Percentiles rank a stretch among this genome's conserved stretches.
These are phyloP conservation scores for Xylaria sp. DNA, from an alignment of 2,329 filamentous ascomycete genomes.

Conservation along the genomic window DNA sequence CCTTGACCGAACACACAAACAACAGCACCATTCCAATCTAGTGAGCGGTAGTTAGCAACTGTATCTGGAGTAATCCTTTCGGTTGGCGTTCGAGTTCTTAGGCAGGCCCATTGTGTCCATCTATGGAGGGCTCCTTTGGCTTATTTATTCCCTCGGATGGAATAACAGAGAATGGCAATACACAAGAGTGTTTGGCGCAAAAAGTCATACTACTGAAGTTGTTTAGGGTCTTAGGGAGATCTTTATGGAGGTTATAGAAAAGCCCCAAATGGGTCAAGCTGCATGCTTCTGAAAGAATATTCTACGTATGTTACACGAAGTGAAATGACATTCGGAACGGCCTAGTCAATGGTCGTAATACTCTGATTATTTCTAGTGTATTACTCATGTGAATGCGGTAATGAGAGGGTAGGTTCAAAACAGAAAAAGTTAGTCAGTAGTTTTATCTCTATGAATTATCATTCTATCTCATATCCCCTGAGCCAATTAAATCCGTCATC, in stretches of 20 bases:
- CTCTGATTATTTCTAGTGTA: background rate
- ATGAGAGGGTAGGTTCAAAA: too few relatives aligned
- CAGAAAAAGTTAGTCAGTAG: background rate
- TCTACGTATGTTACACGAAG: slow-evolving; percentile 9
- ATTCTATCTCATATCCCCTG: background rate
- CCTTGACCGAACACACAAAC: background rate
- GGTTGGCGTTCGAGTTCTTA: background rate
- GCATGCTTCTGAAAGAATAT: background rate
- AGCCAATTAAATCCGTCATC: background rate
- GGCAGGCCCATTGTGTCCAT: background rate
- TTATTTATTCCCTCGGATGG: background rate
- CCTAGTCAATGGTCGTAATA: background rate
- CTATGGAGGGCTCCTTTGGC: background rate
- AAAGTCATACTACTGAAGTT: background rate
- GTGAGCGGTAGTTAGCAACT: background rate
- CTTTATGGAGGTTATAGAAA: background rate
- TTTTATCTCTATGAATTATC: background rate
- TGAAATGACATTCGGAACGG: background rate
- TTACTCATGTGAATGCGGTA: background rate
- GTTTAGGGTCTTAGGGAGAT: background rate
- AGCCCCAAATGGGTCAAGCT: background rate
- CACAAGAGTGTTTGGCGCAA: background rate
- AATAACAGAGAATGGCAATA: background rate
- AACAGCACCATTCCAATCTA: background rate
- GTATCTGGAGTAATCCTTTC: slow-evolving; percentile 1